Evolutionary conservation across 2,329 filamentous ascomycete species (phyloP), one percentile per base, ranked within the genome.

Genomic region (Pleurostoma richardsiae): DNA sequence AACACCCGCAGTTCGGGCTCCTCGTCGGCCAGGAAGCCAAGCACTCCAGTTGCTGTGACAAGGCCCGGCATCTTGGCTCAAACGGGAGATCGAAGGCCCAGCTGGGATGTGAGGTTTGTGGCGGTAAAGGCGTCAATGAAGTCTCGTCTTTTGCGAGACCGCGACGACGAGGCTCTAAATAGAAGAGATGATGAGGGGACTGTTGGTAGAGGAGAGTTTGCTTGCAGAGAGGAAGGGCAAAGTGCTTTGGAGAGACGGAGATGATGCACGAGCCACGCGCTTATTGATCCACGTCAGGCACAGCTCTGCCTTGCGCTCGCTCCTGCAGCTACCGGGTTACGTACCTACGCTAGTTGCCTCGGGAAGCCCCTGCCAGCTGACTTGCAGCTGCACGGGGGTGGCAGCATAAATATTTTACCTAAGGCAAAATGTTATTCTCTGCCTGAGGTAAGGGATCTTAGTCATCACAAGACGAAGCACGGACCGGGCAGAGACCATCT

Each of bases 1-100:
- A 96, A 99, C 58, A 92, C 83, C 77, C 90, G 91, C 69, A 99
- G 84, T 70, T 95, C 90, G 48, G 88, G 82, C 71, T 97, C 94
- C 59, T 95, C 90, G 66, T 99, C 94, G 56, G 90, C 87, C 53
- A 99, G 82, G 69, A 96, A 96, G 73, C 90, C 92, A 65, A 99
- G 82, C 49, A 99, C 84, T 68, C 94, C 94, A 56, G 89, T 92
- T 56, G 94, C 94, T 58, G 92, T 96, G 62, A 91, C 89, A 66
- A 97, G 81, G 66, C 88, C 90, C 66, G 94, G 88, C 94, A 97
- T 99, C 50, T 61, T 74, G 63, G 33, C 19, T 19, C 19, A 19
- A 19, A 19, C 19, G 33, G 33, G 33, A 36, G 33, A 8, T 8
- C 33, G 33, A 8, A n/a, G n/a, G 8, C 8, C 8, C 33, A 36